Evolutionary conservation across 176 grass and related monocot genomes (phyloP), one percentile per base, ranked within the genome.

Genomic region (Oropetium thomaeum): DNA sequence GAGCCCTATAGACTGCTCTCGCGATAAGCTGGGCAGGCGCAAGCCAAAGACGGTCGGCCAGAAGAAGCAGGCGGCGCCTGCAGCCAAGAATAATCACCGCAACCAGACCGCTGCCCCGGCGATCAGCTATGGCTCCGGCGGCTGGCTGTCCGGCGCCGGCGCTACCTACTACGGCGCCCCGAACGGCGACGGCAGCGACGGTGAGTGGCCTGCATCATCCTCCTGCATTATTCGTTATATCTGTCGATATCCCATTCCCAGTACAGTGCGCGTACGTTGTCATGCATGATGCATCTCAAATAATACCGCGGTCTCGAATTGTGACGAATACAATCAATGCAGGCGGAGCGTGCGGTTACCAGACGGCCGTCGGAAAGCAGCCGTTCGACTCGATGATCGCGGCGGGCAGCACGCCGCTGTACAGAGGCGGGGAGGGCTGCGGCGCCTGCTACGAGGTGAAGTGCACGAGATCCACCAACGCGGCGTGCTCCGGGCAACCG

Each of bases 331-430:
- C n/a, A n/a, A n/a, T n/a, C n/a, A 32, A 38, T 65, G 44, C 79
- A 97, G 95, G 95, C n/a, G 91, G 95, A 25, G 95, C 86, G 39
- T 98, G 95, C 33, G 95, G 95, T 16, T 98, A 94, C 71, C 77
- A 80, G 39, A 81, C 62, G 10, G 91, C 89, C n/a, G 87, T 97
- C 0, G 88, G 83, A 2, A 77, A 26, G 8, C 54, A 52, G 48
- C 96, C 91, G 0, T 88, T 90, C 82, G 78, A 70, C 39, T 92
- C 91, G 29, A 85, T 98, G 84, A 84, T 92, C 55, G 20, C 96
- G 19, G 74, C 89, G 9, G 96, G 81, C 9, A 90, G 82, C 34
- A 83, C 86, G 25, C 87, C 86, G 9, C 28, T 98, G 44, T 98
- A 81, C 84, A 90, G 81, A 52, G 67, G 48, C 0, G 96, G 91